phyloP scores from a whole-genome alignment of 2,329 filamentous ascomycete species.

The Pseudogymnoascus sp. region DNA sequence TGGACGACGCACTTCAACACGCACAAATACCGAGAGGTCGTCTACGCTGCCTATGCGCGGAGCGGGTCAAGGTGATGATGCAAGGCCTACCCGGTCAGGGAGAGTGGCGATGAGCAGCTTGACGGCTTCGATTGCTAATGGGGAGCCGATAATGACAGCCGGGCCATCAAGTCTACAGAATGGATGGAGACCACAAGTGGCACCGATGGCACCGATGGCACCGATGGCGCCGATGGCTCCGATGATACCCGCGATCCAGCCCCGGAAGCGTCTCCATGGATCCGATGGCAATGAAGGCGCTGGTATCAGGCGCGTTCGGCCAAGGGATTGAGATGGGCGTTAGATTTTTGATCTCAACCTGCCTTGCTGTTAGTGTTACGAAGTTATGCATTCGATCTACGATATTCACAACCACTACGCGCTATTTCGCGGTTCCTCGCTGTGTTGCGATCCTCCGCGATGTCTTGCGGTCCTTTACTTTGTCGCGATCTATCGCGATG shows the following conservation, averaged over 20 bases:
- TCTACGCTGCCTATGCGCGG: not conserved
- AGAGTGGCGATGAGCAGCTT: not conserved
- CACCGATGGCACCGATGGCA: not conserved
- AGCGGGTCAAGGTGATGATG: not conserved
- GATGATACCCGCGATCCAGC: not conserved
- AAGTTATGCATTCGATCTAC: not conserved
- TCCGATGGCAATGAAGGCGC: not conserved
- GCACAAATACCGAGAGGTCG: not conserved
- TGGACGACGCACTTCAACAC: not conserved
- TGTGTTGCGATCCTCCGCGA: not conserved
- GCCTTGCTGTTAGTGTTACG: not conserved
- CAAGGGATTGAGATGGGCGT: not conserved
- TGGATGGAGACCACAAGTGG: too few relatives aligned
- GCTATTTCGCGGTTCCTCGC: not conserved
- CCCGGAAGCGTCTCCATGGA: slow-evolving; percentile 3
- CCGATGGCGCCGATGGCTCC: not conserved
- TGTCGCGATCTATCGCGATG: not conserved
- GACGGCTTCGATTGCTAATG: not conserved
- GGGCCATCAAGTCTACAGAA: not conserved
- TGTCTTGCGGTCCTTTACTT: too few relatives aligned
- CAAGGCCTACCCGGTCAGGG: not conserved
- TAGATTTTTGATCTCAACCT: not conserved
- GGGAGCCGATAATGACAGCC: not conserved
- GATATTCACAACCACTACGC: not conserved
- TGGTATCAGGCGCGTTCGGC: not conserved